Base-by-base conservation (phyloP, 2,329 filamentous ascomycete genomes). In the Fusarium sp. region DNA sequence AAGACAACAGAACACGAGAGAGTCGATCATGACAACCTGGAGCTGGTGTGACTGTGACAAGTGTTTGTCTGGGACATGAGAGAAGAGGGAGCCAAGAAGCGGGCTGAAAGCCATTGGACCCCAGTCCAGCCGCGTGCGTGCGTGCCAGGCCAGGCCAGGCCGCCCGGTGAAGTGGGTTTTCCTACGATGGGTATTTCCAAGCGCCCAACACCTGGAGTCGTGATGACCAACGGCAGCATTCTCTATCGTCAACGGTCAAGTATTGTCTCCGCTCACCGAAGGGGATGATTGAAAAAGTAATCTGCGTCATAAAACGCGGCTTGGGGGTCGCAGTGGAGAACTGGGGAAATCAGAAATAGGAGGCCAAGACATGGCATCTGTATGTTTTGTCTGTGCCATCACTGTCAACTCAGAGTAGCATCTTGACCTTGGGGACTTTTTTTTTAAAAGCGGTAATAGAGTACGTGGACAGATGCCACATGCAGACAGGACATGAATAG, bases 131-230 rank as follows among this genome's bases (percentile, higher is more conserved):
- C 44, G 44, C 44, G 44, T 27, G 38, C 17, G 31, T 33, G 31
- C 17, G 10, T 16, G 7, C 33, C 11, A 29, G 22, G 17, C 38
- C 14, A n/a, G n/a, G n/a, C n/a, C 24, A 36, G 44, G 42, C 42
- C 42, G 22, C 27, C 46, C 29, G n/a, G 36, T 24, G 33, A 33
- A 40, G 38, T 51, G 22, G 24, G 24, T 27, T 29, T 64, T 67
- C 69, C 57, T 33, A 57, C 7, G 51, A 66, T 44, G 42, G 72
- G 62, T 51, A 67, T 60, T 40, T 58, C 10, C 56, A 42, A 40
- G 40, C 33, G 59, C 49, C 62, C 29, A 51, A 53, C 20, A 27
- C 14, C 6, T 31, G 36, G 5, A 20, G 49, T 14, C 4, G 7
- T 57, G 36, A 64, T 64, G 55, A 64, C 61, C 61, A 57, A 57